A percentile compares a stretch with the other conserved stretches of the same genome.
These are phyloP conservation scores for Mycogone perniciosa DNA, from an alignment of 2,329 filamentous ascomycete species.

Conservation along the genomic window DNA sequence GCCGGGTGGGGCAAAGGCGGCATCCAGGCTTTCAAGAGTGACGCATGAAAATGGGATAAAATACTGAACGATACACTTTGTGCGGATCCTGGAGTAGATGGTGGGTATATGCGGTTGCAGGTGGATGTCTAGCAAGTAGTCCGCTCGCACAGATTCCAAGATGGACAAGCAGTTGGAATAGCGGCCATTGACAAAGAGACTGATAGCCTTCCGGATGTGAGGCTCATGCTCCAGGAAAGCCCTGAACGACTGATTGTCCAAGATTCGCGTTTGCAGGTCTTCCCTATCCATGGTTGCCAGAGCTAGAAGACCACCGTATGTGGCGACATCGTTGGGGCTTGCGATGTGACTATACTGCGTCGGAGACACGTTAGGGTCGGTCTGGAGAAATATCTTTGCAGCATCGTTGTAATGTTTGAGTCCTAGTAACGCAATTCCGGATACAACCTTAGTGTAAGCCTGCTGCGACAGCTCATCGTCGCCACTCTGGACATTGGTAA, in stretches of 20 bases:
- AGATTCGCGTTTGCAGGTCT: constrained; percentile 66
- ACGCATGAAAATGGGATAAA: constrained; percentile 86
- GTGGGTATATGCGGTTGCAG: constrained; percentile 65
- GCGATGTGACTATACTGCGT: constrained; percentile 63
- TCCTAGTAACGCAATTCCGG: constrained; percentile 45
- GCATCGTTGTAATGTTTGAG: constrained; percentile 52
- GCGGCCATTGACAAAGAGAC: constrained; percentile 81
- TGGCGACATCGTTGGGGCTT: constrained; percentile 80
- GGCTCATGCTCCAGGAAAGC: constrained; percentile 87
- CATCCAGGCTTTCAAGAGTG: constrained; percentile 69
- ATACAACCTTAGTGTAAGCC: constrained; percentile 47
- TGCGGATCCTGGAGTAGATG: constrained; percentile 71
- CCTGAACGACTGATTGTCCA: constrained; percentile 77
- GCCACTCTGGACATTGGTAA: constrained; percentile 43
- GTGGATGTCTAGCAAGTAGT: constrained; percentile 88
- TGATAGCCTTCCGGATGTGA: constrained; percentile 85
- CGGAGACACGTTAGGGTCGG: constrained; percentile 45
- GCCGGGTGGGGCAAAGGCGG: constrained; percentile 62
- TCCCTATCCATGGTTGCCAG: constrained; percentile 81
- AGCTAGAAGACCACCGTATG: constrained; percentile 86
- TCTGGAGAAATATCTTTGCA: constrained; percentile 62
- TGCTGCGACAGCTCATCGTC: constrained; percentile 41
- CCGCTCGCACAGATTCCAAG: constrained; percentile 71
- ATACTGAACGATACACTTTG: constrained; percentile 90
- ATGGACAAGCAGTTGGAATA: constrained; percentile 81